Evolutionary conservation across 2,329 filamentous ascomycete genomes (phyloP).

Genomic region (Metarhizium brunneum): DNA sequence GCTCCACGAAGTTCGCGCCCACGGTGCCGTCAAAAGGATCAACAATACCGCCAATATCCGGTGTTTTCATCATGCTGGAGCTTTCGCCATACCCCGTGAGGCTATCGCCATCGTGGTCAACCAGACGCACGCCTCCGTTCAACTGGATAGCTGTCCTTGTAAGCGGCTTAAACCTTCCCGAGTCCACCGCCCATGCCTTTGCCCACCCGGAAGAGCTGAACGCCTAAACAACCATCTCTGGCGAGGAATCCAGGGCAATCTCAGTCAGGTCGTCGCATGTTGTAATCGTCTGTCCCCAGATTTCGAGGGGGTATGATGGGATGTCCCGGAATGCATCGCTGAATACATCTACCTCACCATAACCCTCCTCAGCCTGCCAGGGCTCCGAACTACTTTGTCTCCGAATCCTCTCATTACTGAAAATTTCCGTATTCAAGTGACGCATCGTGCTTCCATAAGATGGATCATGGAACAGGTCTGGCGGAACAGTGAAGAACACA

Average conservation of each 20-base stretch:
- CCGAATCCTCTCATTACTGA: slow-evolving; percentile 5
- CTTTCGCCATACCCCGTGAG: slow-evolving; percentile 14
- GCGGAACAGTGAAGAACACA: slow-evolving; percentile 52
- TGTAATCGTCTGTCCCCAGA: slow-evolving; percentile 21
- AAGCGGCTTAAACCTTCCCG: slow-evolving; percentile 11
- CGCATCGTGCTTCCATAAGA: slow-evolving; percentile 8
- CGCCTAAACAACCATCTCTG: slow-evolving; percentile 25
- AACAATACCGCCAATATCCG: slow-evolving; percentile 1
- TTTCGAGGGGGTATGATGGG: slow-evolving; percentile 18
- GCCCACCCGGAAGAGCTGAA: slow-evolving; percentile 25
- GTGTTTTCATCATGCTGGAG: neutral
- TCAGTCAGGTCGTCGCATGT: slow-evolving; percentile 21
- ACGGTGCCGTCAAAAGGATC: slow-evolving; percentile 8
- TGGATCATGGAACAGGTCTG: slow-evolving; percentile 40
- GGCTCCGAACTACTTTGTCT: slow-evolving; percentile 8
- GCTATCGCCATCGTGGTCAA: slow-evolving; percentile 21
- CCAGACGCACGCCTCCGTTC: slow-evolving; percentile 22
- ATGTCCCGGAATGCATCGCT: slow-evolving; percentile 9
- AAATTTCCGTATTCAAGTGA: slow-evolving; percentile 2
- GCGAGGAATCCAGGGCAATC: slow-evolving; percentile 22
- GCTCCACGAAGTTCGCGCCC: slow-evolving; percentile 5
- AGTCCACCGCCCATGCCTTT: slow-evolving; percentile 21
- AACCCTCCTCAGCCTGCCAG: slow-evolving; percentile 13
- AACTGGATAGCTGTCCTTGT: slow-evolving; percentile 15
- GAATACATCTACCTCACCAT: slow-evolving; percentile 12